Evolutionary conservation across 2,329 filamentous ascomycete genomes (phyloP).

Genomic region (Fusarium fujikuroi): DNA sequence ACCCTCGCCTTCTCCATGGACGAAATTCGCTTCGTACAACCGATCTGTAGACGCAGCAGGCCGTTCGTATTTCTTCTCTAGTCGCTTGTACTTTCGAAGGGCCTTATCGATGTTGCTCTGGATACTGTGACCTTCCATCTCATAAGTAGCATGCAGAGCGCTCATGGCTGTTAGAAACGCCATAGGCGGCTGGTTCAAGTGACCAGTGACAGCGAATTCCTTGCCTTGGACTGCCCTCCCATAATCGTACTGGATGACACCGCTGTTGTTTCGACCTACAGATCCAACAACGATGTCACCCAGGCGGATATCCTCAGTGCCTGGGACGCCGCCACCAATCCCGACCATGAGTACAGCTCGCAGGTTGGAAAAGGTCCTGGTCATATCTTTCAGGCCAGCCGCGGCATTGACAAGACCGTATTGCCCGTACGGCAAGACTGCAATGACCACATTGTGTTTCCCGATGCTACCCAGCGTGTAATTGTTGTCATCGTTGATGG

Average conservation of each 20-base stretch:
- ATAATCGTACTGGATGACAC: not conserved
- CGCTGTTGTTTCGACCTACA: accelerated
- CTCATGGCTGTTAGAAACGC: accelerated
- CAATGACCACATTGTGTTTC: not conserved
- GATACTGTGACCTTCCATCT: accelerated
- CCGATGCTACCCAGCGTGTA: accelerated
- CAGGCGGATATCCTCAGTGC: accelerated
- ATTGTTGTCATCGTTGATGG: accelerated
- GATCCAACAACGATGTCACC: not conserved
- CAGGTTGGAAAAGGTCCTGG: accelerated
- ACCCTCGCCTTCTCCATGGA: accelerated
- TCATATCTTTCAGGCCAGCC: accelerated
- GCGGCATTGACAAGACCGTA: accelerated
- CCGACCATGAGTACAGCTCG: not conserved
- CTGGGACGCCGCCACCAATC: accelerated
- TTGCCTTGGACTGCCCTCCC: not conserved
- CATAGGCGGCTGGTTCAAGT: not conserved
- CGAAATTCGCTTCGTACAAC: accelerated
- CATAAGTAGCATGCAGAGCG: not conserved
- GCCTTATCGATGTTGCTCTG: accelerated
- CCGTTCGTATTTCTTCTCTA: accelerated
- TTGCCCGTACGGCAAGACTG: not conserved
- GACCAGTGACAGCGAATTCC: accelerated
- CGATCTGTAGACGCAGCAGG: accelerated
- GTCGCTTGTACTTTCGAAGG: accelerated